phyloP scores from a whole-genome alignment of 345 rosid genomes.

The Abelmoschus esculentus region DNA sequence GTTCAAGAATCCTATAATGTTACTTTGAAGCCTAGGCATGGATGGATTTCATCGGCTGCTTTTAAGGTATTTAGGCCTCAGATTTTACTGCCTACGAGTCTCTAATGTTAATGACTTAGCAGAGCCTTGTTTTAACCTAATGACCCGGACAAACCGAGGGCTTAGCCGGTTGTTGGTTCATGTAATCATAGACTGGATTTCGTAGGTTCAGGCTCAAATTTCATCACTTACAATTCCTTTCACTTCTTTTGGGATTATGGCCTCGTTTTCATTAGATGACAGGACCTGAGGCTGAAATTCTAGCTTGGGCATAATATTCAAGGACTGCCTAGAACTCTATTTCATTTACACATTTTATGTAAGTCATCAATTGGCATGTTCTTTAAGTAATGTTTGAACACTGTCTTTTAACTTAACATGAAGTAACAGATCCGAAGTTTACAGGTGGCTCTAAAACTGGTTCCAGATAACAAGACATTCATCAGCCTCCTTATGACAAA shows the following conservation, averaged over 20 bases:
- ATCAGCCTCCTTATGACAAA: conserved; percentile 43
- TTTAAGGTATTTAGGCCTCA: conserved; percentile 43
- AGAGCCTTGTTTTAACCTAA: background rate
- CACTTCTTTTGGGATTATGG: background rate
- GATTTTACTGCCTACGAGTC: background rate
- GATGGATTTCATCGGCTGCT: conserved; percentile 95
- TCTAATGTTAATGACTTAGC: background rate
- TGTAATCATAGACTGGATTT: background rate
- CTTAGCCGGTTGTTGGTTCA: background rate
- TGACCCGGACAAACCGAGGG: background rate
- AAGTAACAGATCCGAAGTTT: conserved; percentile 6
- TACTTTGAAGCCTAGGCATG: conserved; percentile 81
- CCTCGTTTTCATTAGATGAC: conserved; percentile 5
- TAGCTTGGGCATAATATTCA: background rate
- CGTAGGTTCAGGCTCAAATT: background rate
- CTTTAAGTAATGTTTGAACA: background rate
- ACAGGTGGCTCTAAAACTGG: conserved; percentile 67
- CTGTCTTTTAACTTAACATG: background rate
- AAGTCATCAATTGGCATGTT: background rate
- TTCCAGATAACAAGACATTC: conserved; percentile 64
- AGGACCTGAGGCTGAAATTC: background rate
- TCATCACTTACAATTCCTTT: background rate
- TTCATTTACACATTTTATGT: background rate
- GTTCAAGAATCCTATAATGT: conserved; percentile 70
- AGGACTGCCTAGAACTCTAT: background rate